These are phyloP conservation scores for Termitomyces titanicus DNA, from an alignment of 768 basidiomycete species.

Conservation along the genomic window DNA sequence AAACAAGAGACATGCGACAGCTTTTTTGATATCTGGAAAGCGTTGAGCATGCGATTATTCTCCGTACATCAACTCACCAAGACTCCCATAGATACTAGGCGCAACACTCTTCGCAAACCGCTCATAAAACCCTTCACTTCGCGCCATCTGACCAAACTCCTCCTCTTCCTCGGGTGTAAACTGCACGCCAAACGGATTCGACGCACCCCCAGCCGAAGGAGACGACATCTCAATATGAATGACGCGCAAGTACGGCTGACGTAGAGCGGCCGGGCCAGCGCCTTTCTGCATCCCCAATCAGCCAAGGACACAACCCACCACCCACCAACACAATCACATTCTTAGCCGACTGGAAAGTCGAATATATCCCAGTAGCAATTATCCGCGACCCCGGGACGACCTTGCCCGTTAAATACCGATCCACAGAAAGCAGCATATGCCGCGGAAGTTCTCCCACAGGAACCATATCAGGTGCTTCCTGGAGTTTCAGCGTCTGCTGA, in stretches of 20 bases:
- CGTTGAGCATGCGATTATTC: not conserved
- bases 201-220: constrained; percentile 62
- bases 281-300: constrained; percentile 48
- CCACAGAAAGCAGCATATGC: constrained; percentile 90
- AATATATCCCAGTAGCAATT: constrained; percentile 94
- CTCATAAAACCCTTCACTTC: constrained; percentile 89
- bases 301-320: not conserved
- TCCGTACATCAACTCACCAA: constrained; percentile 51
- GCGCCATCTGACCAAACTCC: constrained; percentile 88
- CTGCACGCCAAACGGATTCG: constrained; percentile 83
- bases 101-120: constrained; percentile 91
- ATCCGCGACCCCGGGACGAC: constrained; percentile 97
- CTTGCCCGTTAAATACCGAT: constrained; percentile 86
- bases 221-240: constrained; percentile 90
- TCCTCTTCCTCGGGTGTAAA: constrained; percentile 97
- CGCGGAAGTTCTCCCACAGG: constrained; percentile 97
- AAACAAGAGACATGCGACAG: constrained; percentile 92
- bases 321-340: constrained; percentile 59
- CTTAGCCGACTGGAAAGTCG: constrained; percentile 89
- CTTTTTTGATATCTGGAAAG: constrained; percentile 90
- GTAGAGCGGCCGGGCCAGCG: constrained; percentile 82
- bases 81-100: constrained; percentile 94
- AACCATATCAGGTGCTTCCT: constrained; percentile 99
- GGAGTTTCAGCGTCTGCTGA: constrained; percentile 93
- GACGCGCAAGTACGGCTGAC: constrained; percentile 92